A percentile compares a stretch with the other conserved stretches of the same genome.
These are phyloP conservation scores for Gossypium anomalum DNA, from an alignment of 345 rosid genomes.

Conservation along the genomic window DNA sequence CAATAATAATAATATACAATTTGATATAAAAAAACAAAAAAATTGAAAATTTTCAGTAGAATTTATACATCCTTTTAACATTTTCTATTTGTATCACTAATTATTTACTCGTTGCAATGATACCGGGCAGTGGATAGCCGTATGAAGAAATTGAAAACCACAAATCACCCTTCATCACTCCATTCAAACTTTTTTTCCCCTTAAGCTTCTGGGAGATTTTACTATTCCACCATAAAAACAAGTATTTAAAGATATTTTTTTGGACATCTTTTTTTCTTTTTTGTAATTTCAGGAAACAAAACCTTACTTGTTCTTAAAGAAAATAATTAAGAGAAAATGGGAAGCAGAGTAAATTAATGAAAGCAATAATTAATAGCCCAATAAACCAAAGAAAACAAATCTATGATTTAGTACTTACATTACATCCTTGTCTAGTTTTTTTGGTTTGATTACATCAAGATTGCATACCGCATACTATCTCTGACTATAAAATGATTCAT, in stretches of 20 bases:
- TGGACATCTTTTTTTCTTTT: background rate
- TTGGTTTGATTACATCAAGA: slow-evolving; percentile 56
- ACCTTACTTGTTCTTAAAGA: too few relatives aligned
- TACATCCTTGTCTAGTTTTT: background rate
- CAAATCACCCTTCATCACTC: background rate
- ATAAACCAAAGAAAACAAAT: background rate
- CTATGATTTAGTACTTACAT: background rate
- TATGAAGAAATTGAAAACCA: background rate
- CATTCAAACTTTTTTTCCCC: background rate
- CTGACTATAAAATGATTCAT: slow-evolving; percentile 83
- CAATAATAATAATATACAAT: too few relatives aligned
- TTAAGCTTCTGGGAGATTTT: background rate
- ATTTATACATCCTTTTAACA: background rate
- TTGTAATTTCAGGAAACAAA: background rate
- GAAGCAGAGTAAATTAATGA: background rate
- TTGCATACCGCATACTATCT: slow-evolving; percentile 89
- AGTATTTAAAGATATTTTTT: background rate
- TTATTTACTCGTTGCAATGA: background rate
- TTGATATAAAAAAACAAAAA: too few relatives aligned
- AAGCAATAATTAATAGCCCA: background rate
- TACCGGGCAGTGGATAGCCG: background rate
- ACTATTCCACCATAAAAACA: background rate
- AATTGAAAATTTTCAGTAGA: too few relatives aligned
- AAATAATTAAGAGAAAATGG: too few relatives aligned
- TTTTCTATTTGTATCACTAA: background rate